phyloP scores from a whole-genome alignment of 1,284 basidiomycete genomes.

The Spongiforma sp. region DNA sequence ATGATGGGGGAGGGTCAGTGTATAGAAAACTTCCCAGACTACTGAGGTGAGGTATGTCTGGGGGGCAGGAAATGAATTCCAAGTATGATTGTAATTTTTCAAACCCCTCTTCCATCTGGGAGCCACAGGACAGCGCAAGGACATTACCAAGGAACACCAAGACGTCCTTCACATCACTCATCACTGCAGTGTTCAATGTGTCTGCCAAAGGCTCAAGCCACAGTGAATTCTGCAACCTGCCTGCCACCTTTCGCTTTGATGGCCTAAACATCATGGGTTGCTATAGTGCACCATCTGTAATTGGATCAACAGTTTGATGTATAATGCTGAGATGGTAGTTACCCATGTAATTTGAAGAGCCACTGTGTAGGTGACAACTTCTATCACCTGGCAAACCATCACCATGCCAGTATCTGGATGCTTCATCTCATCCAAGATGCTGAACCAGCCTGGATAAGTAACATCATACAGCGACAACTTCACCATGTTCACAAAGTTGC shows the following conservation, averaged over 20 bases:
- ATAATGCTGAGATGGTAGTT: background rate
- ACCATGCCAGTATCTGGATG: background rate
- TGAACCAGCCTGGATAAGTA: background rate
- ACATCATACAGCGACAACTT: background rate
- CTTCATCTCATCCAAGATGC: background rate
- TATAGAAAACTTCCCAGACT: slow-evolving; percentile 1
- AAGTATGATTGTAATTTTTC: background rate
- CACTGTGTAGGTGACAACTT: background rate
- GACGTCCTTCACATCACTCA: background rate
- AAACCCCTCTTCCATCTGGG: background rate
- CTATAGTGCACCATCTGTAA: slow-evolving; percentile 1
- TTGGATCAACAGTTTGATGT: background rate
- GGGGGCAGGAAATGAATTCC: background rate
- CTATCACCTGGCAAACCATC: background rate
- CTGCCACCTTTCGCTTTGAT: background rate
- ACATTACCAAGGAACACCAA: background rate
- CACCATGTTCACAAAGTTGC: background rate
- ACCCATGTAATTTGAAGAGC: background rate
- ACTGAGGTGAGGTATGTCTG: background rate
- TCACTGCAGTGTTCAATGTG: background rate
- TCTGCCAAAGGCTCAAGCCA: background rate
- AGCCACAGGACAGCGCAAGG: background rate
- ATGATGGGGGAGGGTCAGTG: background rate
- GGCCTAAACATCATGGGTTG: background rate
- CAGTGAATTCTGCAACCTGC: background rate